Evolutionary conservation across 116 monocot species (phyloP).

Genomic region (Iris pallida): DNA sequence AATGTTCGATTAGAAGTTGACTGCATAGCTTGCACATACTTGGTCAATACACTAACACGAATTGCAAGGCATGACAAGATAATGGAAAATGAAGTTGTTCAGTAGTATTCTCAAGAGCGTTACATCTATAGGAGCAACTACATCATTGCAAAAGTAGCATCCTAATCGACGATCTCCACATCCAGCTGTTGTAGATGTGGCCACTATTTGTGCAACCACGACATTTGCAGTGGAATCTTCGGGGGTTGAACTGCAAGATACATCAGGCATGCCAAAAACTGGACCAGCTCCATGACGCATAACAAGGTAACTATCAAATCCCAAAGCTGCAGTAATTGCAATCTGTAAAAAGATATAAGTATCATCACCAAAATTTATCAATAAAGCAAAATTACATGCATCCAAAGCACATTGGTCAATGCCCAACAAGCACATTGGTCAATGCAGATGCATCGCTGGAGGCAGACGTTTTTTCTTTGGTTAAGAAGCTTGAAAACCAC

Average conservation of each 20-base stretch:
- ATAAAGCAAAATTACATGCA: no score
- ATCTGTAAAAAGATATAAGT: conserved; percentile 40
- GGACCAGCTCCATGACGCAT: conserved; percentile 98
- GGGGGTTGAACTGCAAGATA: conserved; percentile 3
- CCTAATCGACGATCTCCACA: conserved; percentile 49
- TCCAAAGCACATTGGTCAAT: no score
- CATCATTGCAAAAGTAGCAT: conserved; percentile 98
- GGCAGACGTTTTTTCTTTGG: no score
- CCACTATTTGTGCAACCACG: conserved; percentile 20
- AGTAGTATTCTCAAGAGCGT: conserved; percentile 8
- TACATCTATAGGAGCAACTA: conserved; percentile 98
- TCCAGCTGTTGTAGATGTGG: conserved; percentile 21
- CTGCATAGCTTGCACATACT: conserved; percentile 31
- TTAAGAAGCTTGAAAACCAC: no score
- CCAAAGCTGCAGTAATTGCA: conserved; percentile 89
- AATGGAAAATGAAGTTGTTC: not conserved
- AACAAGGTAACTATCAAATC: conserved; percentile 94
- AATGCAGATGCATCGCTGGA: no score
- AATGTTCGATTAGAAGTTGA: conserved; percentile 85
- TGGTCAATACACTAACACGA: not conserved
- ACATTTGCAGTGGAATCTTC: conserved; percentile 11
- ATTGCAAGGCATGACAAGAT: not conserved
- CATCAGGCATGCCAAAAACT: not conserved
- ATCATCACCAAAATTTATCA: no score
- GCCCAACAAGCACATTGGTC: no score